phyloP scores from a whole-genome alignment of 1,139 yeast genomes.

The Arxiozyma heterogenica region DNA sequence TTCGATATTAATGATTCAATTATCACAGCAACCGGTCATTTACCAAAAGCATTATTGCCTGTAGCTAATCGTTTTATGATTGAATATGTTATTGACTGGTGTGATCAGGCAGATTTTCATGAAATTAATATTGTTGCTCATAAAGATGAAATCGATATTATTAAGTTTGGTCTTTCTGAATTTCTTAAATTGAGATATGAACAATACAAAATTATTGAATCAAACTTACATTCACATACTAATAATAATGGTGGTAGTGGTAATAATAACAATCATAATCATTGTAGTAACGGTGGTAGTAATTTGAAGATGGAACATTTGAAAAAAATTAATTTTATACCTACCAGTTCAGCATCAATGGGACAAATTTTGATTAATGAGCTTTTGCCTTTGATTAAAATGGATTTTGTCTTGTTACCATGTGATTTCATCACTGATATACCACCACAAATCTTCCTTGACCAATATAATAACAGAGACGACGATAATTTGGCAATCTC shows the following conservation, averaged over 20 bases:
- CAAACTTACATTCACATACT: slow-evolving; percentile 17
- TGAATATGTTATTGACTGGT: slow-evolving; percentile 85
- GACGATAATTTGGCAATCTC: slow-evolving; percentile 62
- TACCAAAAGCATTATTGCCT: slow-evolving; percentile 79
- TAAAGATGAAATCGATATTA: slow-evolving; percentile 30
- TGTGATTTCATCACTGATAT: slow-evolving; percentile 89
- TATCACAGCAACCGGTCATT: slow-evolving; percentile 33
- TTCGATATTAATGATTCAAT: slow-evolving; percentile 2
- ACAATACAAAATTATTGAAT: slow-evolving; percentile 23
- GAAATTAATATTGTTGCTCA: slow-evolving; percentile 49
- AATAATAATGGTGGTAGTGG: slow-evolving; percentile 24
- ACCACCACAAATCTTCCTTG: slow-evolving; percentile 82
- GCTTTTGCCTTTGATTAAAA: slow-evolving; percentile 36
- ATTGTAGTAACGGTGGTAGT: too few relatives aligned
- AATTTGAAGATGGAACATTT: slow-evolving; percentile 22
- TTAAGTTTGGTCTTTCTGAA: slow-evolving; percentile 18
- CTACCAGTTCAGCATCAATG: slow-evolving; percentile 42
- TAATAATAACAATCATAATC: too few relatives aligned
- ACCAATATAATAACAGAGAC: slow-evolving; percentile 65
- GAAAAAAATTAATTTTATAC: slow-evolving; percentile 39
- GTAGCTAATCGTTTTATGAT: slow-evolving; percentile 88
- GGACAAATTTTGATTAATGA: slow-evolving; percentile 54
- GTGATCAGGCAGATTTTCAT: slow-evolving; percentile 73
- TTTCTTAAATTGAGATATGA: slow-evolving; percentile 23
- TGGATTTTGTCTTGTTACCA: slow-evolving; percentile 71